Percentiles rank a stretch among this genome's conserved stretches.
These are phyloP conservation scores for Echeveria elegans DNA, from an alignment of 164 flowering plant genomes.

Conservation along the genomic window DNA sequence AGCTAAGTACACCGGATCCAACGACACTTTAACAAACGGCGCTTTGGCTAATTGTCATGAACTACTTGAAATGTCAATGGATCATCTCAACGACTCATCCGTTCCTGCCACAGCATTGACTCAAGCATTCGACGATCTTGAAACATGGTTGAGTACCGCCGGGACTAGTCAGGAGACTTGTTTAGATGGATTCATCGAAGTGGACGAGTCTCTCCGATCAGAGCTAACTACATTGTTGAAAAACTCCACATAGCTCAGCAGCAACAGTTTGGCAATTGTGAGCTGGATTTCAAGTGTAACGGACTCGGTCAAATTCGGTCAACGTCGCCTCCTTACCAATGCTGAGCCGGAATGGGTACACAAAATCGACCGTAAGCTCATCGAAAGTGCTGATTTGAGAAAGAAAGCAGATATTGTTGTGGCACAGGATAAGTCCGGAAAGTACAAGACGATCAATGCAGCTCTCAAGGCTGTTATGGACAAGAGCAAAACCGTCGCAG, in stretches of 20 bases:
- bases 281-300: slow-evolving; percentile 20
- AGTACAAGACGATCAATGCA: slow-evolving; percentile 33
- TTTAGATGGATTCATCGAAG: slow-evolving; percentile 40
- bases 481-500: slow-evolving; percentile 33
- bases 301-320: slow-evolving; percentile 22
- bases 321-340: slow-evolving; percentile 23
- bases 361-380: slow-evolving; percentile 23
- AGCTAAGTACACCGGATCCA: not conserved
- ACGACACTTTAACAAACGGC: not conserved
- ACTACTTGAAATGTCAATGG: slow-evolving; percentile 35
- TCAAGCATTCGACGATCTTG: slow-evolving; percentile 34
- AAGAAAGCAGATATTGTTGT: slow-evolving; percentile 34
- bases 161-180: slow-evolving; percentile 61
- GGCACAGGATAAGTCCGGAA: slow-evolving; percentile 47
- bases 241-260: slow-evolving; percentile 40
- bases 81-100: slow-evolving; percentile 36
- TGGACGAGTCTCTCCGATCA: not conserved
- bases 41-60: slow-evolving; percentile 24
- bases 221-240: slow-evolving; percentile 14
- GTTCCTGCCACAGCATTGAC: not conserved
- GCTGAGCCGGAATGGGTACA: slow-evolving; percentile 32
- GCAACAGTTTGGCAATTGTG: slow-evolving; percentile 59
- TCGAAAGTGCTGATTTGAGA: slow-evolving; percentile 15
- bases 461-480: slow-evolving; percentile 47
- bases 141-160: slow-evolving; percentile 65